Conservation (phyloP, 257 asterid genomes). For the Plantago elongata region DNA sequence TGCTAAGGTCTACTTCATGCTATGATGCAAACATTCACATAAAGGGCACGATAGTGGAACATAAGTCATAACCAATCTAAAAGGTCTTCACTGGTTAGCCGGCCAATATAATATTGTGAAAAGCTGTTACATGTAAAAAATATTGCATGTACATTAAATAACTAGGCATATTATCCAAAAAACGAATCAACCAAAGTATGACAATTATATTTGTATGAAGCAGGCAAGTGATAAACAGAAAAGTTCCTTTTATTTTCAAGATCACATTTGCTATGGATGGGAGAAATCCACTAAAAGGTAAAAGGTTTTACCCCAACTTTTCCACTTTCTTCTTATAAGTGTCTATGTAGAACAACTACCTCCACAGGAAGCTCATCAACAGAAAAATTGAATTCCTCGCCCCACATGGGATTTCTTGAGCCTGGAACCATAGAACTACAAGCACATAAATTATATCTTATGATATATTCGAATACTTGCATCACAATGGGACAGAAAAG, state of each 20-base stretch:
- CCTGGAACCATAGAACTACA: constrained; percentile 96
- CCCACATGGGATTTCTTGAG: constrained; percentile 98
- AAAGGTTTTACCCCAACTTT: not conserved
- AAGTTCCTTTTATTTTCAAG: not conserved
- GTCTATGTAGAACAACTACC: constrained; percentile 41
- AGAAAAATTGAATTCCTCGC: constrained; percentile 86
- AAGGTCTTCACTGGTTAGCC: not conserved
- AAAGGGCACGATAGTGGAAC: not conserved
- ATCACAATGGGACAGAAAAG: constrained; percentile 7
- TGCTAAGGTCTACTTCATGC: not conserved
- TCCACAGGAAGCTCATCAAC: constrained; percentile 80
- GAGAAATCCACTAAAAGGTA: not conserved
- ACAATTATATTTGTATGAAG: not conserved
- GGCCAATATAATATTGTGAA: constrained; percentile 1
- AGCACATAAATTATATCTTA: constrained; percentile 18
- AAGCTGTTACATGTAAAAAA: not conserved
- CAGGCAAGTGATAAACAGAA: constrained; percentile 3
- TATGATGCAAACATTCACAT: not conserved
- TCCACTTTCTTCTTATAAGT: constrained; percentile 16
- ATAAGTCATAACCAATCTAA: not conserved
- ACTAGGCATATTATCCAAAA: constrained; percentile 1
- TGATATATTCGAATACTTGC: constrained; percentile 10
- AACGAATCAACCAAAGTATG: not conserved
- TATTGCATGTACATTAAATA: constrained; percentile 15
- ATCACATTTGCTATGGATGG: no score